Conservation (phyloP, 345 rosid species). For the Brassica nigra region DNA sequence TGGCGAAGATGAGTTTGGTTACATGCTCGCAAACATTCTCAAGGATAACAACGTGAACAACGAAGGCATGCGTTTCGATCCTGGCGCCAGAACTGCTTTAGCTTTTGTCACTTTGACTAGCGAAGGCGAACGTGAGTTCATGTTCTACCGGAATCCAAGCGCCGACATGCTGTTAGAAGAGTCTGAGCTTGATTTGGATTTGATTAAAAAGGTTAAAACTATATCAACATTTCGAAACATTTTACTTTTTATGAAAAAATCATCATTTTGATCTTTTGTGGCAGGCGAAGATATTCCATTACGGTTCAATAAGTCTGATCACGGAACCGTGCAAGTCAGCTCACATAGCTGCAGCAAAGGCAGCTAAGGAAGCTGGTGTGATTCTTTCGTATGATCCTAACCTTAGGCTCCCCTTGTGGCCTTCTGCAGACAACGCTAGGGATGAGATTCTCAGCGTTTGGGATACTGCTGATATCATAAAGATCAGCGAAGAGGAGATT, state of each 20-base stretch:
- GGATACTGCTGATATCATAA: slow-evolving; percentile 80
- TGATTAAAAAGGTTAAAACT: slow-evolving; percentile 72
- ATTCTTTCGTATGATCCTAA: slow-evolving; percentile 88
- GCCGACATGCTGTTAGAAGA: slow-evolving; percentile 92
- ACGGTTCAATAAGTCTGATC: slow-evolving; percentile 96
- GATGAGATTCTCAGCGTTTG: slow-evolving; percentile 87
- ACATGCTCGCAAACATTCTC: slow-evolving; percentile 85
- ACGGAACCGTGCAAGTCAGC: slow-evolving; percentile 97
- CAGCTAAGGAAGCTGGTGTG: slow-evolving; percentile 92
- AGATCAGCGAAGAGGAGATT: slow-evolving; percentile 94
- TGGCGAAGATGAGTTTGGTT: slow-evolving; percentile 97
- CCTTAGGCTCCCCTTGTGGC: slow-evolving; percentile 94
- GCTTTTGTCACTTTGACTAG: slow-evolving; percentile 88
- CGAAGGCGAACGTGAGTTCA: slow-evolving; percentile 95
- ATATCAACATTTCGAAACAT: neutral
- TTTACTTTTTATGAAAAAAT: neutral
- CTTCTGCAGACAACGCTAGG: slow-evolving; percentile 79
- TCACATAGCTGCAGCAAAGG: slow-evolving; percentile 86
- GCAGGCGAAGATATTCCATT: slow-evolving; percentile 92
- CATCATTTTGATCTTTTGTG: neutral
- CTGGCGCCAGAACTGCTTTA: slow-evolving; percentile 90
- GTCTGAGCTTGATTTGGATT: slow-evolving; percentile 77
- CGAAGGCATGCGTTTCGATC: slow-evolving; percentile 86
- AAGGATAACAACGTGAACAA: slow-evolving; percentile 85
- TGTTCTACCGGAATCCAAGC: slow-evolving; percentile 97